phyloP scores from a whole-genome alignment of 2,329 filamentous ascomycete genomes.

The Hyphodiscus sp. region DNA sequence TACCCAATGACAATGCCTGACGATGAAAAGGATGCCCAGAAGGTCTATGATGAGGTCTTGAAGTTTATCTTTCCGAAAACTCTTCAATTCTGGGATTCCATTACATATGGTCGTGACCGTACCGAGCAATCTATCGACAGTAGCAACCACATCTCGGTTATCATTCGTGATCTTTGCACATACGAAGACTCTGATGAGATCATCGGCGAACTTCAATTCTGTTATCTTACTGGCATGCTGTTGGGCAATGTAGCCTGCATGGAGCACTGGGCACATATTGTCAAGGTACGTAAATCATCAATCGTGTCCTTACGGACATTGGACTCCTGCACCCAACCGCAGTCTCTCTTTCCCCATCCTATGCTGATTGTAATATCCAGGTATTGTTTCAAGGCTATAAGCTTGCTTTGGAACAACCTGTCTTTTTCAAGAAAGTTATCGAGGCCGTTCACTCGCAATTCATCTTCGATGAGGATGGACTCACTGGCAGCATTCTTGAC shows the following conservation, averaged over 20 bases:
- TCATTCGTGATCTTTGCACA: conserved; percentile 31
- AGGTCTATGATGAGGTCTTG: conserved; percentile 39
- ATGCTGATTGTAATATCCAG: neutral
- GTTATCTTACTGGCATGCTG: conserved; percentile 50
- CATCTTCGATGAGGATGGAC: conserved; percentile 42
- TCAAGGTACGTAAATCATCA: conserved; percentile 32
- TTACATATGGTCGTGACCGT: conserved; percentile 29
- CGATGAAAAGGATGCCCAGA: conserved; percentile 10
- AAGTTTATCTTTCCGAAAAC: conserved; percentile 41
- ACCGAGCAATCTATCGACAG: conserved; percentile 43
- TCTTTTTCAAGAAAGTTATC: conserved; percentile 41
- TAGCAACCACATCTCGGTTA: conserved; percentile 39
- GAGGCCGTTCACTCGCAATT: conserved; percentile 49
- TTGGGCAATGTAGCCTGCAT: conserved; percentile 53
- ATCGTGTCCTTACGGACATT: neutral
- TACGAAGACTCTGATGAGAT: conserved; percentile 38
- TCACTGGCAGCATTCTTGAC: conserved; percentile 38
- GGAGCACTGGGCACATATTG: conserved; percentile 56
- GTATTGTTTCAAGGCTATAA: conserved; percentile 42
- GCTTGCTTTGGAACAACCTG: conserved; percentile 38
- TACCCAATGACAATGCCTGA: conserved; percentile 13
- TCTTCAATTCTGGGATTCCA: conserved; percentile 36
- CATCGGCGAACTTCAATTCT: conserved; percentile 54
- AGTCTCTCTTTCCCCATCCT: neutral
- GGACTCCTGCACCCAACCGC: neutral